phyloP scores from a whole-genome alignment of 768 basidiomycete species.

The Mycena epipterygia region DNA sequence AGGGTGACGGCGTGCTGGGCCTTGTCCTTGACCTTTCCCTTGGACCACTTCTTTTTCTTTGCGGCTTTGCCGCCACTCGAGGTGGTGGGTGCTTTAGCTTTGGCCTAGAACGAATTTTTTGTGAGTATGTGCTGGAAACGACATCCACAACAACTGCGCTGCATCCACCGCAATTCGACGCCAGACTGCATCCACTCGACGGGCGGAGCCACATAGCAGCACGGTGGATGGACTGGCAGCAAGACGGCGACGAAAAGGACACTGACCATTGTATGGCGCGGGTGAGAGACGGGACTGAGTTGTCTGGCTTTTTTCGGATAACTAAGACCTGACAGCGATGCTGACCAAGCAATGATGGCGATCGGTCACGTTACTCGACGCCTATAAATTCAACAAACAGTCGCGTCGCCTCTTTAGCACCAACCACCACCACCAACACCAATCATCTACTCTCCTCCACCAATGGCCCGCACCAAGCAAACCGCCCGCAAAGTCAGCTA shows the following conservation, averaged over 20 bases:
- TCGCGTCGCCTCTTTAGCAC: no score
- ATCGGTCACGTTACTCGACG: neutral
- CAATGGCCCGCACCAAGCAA: constrained; percentile 40
- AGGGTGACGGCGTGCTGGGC: constrained; percentile 95
- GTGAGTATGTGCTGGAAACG: constrained; percentile 8
- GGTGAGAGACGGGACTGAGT: no score
- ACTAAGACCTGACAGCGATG: no score
- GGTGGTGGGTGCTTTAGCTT: constrained; percentile 86
- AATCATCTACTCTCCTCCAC: no score
- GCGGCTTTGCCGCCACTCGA: constrained; percentile 87
- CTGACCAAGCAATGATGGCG: no score
- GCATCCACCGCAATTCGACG: constrained; percentile 23
- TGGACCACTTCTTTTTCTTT: constrained; percentile 99
- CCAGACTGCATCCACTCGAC: neutral
- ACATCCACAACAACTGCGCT: constrained; percentile 7
- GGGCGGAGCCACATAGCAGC: neutral
- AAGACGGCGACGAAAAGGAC: neutral
- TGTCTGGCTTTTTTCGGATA: no score
- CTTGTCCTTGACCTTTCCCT: constrained; percentile 99
- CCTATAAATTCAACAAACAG: no score
- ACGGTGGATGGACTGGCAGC: constrained; percentile 1
- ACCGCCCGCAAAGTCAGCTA: constrained; percentile 31
- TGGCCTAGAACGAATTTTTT: constrained; percentile 57
- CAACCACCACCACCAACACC: constrained; percentile 5
- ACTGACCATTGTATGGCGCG: constrained; percentile 12